These are phyloP conservation scores for Mortierella sp. DNA, from an alignment of 371 early-diverging fungal genomes.

Conservation along the genomic window DNA sequence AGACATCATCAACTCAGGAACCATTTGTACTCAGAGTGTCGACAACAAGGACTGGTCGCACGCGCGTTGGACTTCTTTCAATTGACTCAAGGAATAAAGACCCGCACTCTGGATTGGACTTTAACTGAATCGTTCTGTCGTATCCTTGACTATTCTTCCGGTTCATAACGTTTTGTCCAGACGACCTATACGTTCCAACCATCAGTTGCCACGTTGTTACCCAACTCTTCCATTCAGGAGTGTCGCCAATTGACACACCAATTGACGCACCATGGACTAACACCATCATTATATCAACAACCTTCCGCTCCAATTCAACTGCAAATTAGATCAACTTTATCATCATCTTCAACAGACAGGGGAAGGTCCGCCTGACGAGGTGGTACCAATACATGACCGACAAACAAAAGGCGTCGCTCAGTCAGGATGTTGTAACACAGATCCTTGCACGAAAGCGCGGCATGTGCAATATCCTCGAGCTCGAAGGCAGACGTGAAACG, in stretches of 20 bases:
- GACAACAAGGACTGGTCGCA: background rate
- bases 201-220: background rate
- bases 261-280: background rate
- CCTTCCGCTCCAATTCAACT: background rate
- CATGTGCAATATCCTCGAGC: constrained; percentile 63
- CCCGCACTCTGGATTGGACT: no score
- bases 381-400: constrained; percentile 58
- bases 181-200: background rate
- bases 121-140: no score
- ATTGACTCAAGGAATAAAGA: background rate
- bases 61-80: background rate
- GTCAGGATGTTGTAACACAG: constrained; percentile 59
- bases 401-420: constrained; percentile 59
- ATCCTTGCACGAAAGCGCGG: constrained; percentile 59
- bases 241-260: background rate
- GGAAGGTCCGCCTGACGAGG: constrained; percentile 62
- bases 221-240: background rate
- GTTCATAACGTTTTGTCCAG: no score
- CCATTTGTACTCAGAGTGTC: background rate
- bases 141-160: no score
- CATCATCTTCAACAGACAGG: constrained; percentile 63
- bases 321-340: constrained; percentile 59
- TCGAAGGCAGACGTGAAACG: constrained; percentile 54
- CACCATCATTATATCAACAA: background rate
- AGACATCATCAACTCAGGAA: constrained; percentile 12